A percentile compares a stretch with the other conserved stretches of the same genome.
Evolutionary conservation across 2,329 filamentous ascomycete genomes (phyloP).

Genomic region (Lasiodiplodia theobromae): DNA sequence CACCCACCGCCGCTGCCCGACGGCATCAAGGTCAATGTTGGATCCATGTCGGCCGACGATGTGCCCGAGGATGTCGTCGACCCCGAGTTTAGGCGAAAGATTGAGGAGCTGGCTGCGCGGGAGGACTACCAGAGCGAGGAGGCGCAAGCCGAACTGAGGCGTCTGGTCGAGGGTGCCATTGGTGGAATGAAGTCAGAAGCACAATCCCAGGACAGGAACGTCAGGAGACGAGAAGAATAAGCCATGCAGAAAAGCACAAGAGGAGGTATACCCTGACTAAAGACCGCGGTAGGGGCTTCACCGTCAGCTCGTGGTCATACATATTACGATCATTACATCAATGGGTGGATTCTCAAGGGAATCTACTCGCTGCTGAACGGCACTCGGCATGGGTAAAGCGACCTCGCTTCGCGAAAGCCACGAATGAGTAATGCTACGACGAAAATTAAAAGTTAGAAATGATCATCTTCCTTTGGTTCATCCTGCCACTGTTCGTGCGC

Average conservation of each 20-base stretch:
- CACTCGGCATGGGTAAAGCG: neutral
- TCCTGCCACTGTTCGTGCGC: no score
- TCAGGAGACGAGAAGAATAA: slow-evolving; percentile 29
- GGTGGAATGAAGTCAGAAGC: slow-evolving; percentile 61
- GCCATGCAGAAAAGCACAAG: neutral
- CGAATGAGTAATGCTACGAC: neutral
- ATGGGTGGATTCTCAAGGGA: neutral
- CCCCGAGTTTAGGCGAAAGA: slow-evolving; percentile 81
- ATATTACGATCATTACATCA: neutral
- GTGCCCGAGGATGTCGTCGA: slow-evolving; percentile 65
- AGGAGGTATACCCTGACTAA: neutral
- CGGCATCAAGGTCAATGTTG: slow-evolving; percentile 79
- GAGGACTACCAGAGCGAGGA: slow-evolving; percentile 83
- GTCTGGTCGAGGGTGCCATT: slow-evolving; percentile 82
- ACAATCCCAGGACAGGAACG: slow-evolving; percentile 22
- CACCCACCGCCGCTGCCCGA: slow-evolving; percentile 71
- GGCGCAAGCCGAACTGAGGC: slow-evolving; percentile 79
- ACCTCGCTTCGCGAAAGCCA: neutral
- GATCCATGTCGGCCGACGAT: slow-evolving; percentile 69
- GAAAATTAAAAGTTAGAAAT: no score
- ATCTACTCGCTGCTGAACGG: neutral
- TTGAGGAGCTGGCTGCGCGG: slow-evolving; percentile 85
- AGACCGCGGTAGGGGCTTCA: neutral
- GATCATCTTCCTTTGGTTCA: no score
- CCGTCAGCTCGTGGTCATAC: neutral